Conservation (phyloP, 208 protist genomes). For the Histomonas meleagridis region DNA sequence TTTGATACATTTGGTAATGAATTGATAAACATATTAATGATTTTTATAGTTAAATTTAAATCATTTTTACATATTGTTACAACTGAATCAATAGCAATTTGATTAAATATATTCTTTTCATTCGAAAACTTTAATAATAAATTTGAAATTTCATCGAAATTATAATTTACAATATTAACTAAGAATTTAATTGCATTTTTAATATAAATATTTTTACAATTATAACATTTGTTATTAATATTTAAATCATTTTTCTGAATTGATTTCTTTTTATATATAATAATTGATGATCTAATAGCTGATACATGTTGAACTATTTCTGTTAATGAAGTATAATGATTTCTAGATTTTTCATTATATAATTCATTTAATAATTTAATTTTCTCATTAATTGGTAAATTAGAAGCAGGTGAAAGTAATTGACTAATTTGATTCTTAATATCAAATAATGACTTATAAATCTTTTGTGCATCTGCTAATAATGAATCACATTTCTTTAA, state of each 20-base stretch:
- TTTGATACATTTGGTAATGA: neutral
- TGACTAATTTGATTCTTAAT: neutral
- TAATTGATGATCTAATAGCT: neutral
- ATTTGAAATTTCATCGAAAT: neutral
- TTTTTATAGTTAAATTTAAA: neutral
- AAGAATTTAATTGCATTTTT: neutral
- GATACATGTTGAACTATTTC: neutral
- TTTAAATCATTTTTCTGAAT: too few relatives aligned
- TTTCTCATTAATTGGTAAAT: neutral
- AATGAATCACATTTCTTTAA: neutral
- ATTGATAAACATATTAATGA: neutral
- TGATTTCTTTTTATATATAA: neutral
- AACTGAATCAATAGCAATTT: neutral
- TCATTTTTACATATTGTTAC: neutral
- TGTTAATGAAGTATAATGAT: neutral
- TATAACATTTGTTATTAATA: conserved; percentile 16
- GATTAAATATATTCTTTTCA: neutral
- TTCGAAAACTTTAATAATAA: neutral
- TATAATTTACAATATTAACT: neutral
- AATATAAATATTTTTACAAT: conserved; percentile 5
- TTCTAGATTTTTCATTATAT: neutral
- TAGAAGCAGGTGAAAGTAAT: neutral
- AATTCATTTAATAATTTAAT: neutral
- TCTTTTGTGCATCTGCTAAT: neutral
- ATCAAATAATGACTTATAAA: neutral